Evolutionary conservation across 2,329 filamentous ascomycete genomes (phyloP).

Genomic region (Penicillium sp.): DNA sequence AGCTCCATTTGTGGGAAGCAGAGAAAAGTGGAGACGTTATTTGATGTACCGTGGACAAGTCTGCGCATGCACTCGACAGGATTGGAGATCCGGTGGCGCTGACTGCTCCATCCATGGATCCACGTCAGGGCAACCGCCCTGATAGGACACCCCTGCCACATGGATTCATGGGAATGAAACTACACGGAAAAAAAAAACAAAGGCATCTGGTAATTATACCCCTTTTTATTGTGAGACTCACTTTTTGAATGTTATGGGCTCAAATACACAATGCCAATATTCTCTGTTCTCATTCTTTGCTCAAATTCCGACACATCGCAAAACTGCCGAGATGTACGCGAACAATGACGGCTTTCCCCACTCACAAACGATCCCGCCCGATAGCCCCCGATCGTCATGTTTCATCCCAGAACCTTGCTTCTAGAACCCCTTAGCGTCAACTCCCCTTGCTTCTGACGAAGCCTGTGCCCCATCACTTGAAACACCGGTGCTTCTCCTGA

Average conservation of each 20-base stretch:
- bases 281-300: too few relatives aligned
- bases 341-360: not conserved
- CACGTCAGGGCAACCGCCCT: conserved; percentile 3
- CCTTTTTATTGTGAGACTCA: too few relatives aligned
- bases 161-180: not conserved
- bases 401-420: not conserved
- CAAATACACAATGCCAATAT: not conserved
- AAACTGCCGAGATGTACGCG: not conserved
- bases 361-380: not conserved
- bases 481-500: not conserved
- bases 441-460: not conserved
- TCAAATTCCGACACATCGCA: not conserved
- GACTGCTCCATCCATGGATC: not conserved
- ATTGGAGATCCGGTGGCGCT: conserved; percentile 8
- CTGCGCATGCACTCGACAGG: conserved; percentile 1
- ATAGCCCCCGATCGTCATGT: not conserved
- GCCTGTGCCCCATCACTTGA: not conserved
- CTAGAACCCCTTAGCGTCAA: not conserved
- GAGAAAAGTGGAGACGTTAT: conserved; percentile 1
- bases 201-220: too few relatives aligned
- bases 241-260: too few relatives aligned
- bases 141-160: conserved; percentile 1
- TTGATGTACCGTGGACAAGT: conserved; percentile 2
- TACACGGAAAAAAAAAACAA: not conserved
- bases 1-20: not conserved